These are phyloP conservation scores for Detonula confervacea DNA, from an alignment of 352 stramenopile species.

Conservation along the genomic window DNA sequence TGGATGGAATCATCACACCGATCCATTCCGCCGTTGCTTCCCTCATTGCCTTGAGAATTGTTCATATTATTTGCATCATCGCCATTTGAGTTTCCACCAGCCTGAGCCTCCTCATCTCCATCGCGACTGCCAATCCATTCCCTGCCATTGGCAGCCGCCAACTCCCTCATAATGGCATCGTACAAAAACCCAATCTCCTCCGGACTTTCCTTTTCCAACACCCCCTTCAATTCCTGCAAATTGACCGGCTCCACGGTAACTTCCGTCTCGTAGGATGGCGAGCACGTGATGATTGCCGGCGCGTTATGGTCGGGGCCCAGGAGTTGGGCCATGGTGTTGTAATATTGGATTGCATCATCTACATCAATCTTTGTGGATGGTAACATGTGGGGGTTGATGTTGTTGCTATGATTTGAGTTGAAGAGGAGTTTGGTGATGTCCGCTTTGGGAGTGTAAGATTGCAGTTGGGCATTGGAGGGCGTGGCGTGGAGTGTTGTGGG, in stretches of 20 bases:
- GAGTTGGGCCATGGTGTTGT: no score
- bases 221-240: neutral
- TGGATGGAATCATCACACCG: no score
- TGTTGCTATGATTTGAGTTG: neutral
- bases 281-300: neutral
- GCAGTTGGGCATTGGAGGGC: neutral
- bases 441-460: neutral
- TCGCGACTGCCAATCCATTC: neutral
- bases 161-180: slow-evolving; percentile 7
- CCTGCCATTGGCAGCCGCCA: neutral
- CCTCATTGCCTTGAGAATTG: no score
- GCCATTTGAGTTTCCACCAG: no score
- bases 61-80: no score
- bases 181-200: slow-evolving; percentile 12
- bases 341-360: no score
- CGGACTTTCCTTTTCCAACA: slow-evolving; percentile 2
- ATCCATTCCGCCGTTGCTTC: no score
- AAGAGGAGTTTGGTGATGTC: neutral
- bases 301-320: no score
- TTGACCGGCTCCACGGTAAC: neutral
- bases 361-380: slow-evolving; percentile 14
- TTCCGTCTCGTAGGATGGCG: neutral
- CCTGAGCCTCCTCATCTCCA: neutral
- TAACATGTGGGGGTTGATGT: neutral
- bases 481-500: slow-evolving; percentile 7